Conservation (phyloP, 2,329 filamentous ascomycete species). For the Verticillium longisporum region DNA sequence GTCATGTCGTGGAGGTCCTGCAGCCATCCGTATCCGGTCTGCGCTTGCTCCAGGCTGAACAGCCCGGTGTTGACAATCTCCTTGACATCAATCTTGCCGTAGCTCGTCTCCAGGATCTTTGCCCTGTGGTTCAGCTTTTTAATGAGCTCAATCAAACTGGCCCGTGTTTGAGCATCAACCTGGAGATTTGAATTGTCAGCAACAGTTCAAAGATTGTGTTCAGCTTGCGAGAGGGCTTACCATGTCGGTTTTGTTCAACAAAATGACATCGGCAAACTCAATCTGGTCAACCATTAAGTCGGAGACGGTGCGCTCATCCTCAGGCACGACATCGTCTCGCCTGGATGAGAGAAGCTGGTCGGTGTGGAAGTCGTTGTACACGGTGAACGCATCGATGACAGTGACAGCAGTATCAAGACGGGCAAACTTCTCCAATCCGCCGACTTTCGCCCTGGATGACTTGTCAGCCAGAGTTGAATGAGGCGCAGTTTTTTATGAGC, state of each 20-base stretch:
- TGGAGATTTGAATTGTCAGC: conserved; percentile 4
- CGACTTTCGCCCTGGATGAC: conserved; percentile 37
- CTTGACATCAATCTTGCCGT: conserved; percentile 52
- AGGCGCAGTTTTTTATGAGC: conserved; percentile 1
- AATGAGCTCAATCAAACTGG: conserved; percentile 45
- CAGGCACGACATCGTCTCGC: conserved; percentile 52
- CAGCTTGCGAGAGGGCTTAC: conserved; percentile 24
- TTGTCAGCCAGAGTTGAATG: background rate
- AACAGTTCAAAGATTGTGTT: background rate
- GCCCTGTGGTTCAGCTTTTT: conserved; percentile 59
- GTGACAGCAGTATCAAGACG: conserved; percentile 66
- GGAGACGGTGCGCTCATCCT: conserved; percentile 68
- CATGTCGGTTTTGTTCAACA: conserved; percentile 65
- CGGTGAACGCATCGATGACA: conserved; percentile 66
- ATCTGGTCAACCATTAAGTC: conserved; percentile 73
- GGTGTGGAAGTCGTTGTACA: conserved; percentile 67
- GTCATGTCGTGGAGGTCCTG: conserved; percentile 64
- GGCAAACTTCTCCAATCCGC: conserved; percentile 60
- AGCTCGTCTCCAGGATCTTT: conserved; percentile 54
- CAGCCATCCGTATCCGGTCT: conserved; percentile 62
- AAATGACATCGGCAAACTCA: conserved; percentile 68
- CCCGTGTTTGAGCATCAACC: conserved; percentile 31
- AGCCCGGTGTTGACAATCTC: conserved; percentile 59
- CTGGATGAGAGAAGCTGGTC: conserved; percentile 59
- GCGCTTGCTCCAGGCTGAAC: conserved; percentile 59